Percentiles rank a stretch among this genome's conserved stretches.
Conservation (phyloP, 2,329 filamentous ascomycete genomes). For the Colletotrichum sp. region DNA sequence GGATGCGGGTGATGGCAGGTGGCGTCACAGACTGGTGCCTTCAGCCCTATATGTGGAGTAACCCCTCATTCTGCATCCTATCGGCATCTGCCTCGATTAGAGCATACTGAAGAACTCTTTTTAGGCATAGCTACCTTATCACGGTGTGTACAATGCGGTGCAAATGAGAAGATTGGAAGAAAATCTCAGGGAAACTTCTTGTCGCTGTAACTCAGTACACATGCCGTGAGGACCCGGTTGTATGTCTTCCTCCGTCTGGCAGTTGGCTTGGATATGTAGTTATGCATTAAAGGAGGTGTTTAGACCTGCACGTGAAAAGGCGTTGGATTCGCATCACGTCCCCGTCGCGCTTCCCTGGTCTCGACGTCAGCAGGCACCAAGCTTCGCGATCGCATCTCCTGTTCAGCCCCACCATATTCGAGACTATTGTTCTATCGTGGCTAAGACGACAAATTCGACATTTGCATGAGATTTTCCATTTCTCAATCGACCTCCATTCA, state of each 20-base stretch:
- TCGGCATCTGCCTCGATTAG: neutral
- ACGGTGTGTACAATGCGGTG: neutral
- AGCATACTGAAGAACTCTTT: neutral
- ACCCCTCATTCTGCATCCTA: neutral
- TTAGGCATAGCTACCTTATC: neutral
- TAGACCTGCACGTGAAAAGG: neutral
- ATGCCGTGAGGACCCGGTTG: neutral
- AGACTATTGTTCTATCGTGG: neutral
- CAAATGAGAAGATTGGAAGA: neutral
- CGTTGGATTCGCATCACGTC: neutral
- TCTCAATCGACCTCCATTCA: neutral
- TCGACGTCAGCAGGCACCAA: neutral
- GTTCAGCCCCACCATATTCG: neutral
- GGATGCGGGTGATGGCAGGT: neutral
- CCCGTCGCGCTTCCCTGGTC: neutral
- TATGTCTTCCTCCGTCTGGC: neutral
- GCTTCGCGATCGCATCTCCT: neutral
- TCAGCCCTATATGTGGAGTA: conserved; percentile 26
- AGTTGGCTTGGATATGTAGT: neutral
- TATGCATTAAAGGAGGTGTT: neutral
- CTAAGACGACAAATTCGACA: neutral
- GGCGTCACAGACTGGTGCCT: conserved; percentile 20
- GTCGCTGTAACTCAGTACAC: neutral
- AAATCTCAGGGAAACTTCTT: neutral
- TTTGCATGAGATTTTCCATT: neutral